Percentiles rank a stretch among this genome's conserved stretches.
These are phyloP conservation scores for Ambrosia hybrid DNA, from an alignment of 140 eudicot species.

Conservation along the genomic window DNA sequence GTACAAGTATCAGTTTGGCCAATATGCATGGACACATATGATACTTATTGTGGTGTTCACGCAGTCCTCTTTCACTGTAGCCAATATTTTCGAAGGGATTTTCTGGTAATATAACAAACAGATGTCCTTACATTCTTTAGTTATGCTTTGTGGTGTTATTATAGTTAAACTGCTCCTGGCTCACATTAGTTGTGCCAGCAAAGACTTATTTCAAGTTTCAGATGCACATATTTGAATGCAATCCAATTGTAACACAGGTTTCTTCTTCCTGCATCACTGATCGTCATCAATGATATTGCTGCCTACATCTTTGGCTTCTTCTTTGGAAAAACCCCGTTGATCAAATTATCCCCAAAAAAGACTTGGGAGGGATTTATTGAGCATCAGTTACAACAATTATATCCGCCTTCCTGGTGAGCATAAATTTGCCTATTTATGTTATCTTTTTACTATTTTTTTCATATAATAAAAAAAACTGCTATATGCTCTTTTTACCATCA, in stretches of 20 bases:
- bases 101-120: background rate
- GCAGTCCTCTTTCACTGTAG: slow-evolving; percentile 7
- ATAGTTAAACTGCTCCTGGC: too few relatives aligned
- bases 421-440: too few relatives aligned
- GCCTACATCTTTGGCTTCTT: background rate
- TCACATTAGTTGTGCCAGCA: too few relatives aligned
- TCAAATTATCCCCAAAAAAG: background rate
- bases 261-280: background rate
- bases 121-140: background rate
- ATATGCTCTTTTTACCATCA: background rate
- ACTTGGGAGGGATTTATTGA: background rate
- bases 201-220: too few relatives aligned
- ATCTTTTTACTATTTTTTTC: too few relatives aligned
- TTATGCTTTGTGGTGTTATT: too few relatives aligned
- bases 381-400: background rate
- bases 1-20: background rate
- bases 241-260: background rate
- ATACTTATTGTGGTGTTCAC: slow-evolving; percentile 1
- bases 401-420: background rate
- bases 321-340: background rate
- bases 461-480: too few relatives aligned
- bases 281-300: background rate
- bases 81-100: background rate
- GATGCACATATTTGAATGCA: too few relatives aligned
- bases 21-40: background rate